Conservation (phyloP, 768 basidiomycete genomes). For the Tulasnella sp. region DNA sequence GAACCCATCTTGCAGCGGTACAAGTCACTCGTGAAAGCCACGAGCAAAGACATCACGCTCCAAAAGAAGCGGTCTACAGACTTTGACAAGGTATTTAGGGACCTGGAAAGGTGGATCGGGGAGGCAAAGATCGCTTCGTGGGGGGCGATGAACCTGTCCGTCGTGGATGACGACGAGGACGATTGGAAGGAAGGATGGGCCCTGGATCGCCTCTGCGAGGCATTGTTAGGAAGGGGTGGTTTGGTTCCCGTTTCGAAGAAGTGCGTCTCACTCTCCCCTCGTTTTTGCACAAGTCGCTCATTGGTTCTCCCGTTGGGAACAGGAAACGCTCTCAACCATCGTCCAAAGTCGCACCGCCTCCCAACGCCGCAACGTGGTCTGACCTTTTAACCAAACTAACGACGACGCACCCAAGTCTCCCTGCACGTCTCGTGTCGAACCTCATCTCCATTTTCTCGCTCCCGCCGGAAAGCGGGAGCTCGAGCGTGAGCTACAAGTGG, state of each 20-base stretch:
- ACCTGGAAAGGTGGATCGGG: slow-evolving; percentile 73
- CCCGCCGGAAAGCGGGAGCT: slow-evolving; percentile 29
- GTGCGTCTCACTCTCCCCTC: slow-evolving; percentile 43
- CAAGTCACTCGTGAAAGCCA: slow-evolving; percentile 61
- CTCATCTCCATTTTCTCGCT: slow-evolving; percentile 38
- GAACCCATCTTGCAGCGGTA: slow-evolving; percentile 67
- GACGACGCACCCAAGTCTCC: slow-evolving; percentile 53
- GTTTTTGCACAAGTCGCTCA: slow-evolving; percentile 21
- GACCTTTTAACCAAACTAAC: slow-evolving; percentile 59
- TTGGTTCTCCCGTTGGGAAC: not conserved
- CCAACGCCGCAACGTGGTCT: slow-evolving; percentile 57
- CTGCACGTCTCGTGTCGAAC: slow-evolving; percentile 45
- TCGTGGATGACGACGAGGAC: slow-evolving; percentile 39
- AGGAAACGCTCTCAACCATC: slow-evolving; percentile 53
- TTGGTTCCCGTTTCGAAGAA: slow-evolving; percentile 81
- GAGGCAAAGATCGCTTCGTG: slow-evolving; percentile 62
- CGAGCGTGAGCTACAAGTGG: slow-evolving; percentile 44
- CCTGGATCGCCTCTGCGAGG: slow-evolving; percentile 61
- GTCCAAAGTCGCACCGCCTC: slow-evolving; percentile 47
- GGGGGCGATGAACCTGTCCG: slow-evolving; percentile 35
- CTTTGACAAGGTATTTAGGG: slow-evolving; percentile 49
- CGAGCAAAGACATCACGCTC: slow-evolving; percentile 62
- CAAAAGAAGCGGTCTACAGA: slow-evolving; percentile 49
- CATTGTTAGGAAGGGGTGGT: slow-evolving; percentile 62
- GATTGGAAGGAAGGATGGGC: slow-evolving; percentile 63